Conservation (phyloP, 179 eudicot genomes). For the Beta macrorhiza region DNA sequence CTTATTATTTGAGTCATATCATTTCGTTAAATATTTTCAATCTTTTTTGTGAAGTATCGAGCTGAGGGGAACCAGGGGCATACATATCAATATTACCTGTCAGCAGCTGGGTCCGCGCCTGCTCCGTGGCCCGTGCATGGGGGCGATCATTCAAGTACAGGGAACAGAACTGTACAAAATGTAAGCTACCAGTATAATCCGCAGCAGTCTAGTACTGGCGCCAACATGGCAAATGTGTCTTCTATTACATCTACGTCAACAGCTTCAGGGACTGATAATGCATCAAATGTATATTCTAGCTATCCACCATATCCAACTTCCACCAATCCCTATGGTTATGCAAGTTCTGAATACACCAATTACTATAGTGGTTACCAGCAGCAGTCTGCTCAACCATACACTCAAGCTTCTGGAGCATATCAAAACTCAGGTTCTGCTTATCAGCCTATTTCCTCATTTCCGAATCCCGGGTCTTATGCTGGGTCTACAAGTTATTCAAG, state of each 20-base stretch:
- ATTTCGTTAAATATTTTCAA: not conserved
- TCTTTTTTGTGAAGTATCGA: conserved; percentile 42
- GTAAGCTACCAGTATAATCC: conserved; percentile 55
- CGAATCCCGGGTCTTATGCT: conserved; percentile 98
- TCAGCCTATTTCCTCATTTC: conserved; percentile 99
- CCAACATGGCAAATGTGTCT: conserved; percentile 50
- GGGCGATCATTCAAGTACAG: conserved; percentile 37
- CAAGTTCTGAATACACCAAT: conserved; percentile 64
- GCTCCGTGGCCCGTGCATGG: conserved; percentile 52
- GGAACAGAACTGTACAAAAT: conserved; percentile 47
- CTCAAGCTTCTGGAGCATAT: conserved; percentile 82
- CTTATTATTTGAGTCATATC: not conserved
- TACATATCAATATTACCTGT: conserved; percentile 51
- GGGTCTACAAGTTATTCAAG: conserved; percentile 93
- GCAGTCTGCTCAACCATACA: conserved; percentile 64
- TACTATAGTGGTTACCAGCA: conserved; percentile 84
- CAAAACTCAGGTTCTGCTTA: conserved; percentile 99
- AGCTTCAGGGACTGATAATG: conserved; percentile 51
- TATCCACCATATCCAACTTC: conserved; percentile 55
- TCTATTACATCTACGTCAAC: conserved; percentile 49
- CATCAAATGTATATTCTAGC: conserved; percentile 59
- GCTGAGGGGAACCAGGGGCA: conserved; percentile 54
- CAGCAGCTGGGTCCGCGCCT: conserved; percentile 38
- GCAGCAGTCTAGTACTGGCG: conserved; percentile 41
- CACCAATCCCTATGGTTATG: conserved; percentile 64